Percentiles rank a stretch among this genome's conserved stretches.
Evolutionary conservation across 345 rosid species (phyloP).

Genomic region (Syzygium aromaticum): DNA sequence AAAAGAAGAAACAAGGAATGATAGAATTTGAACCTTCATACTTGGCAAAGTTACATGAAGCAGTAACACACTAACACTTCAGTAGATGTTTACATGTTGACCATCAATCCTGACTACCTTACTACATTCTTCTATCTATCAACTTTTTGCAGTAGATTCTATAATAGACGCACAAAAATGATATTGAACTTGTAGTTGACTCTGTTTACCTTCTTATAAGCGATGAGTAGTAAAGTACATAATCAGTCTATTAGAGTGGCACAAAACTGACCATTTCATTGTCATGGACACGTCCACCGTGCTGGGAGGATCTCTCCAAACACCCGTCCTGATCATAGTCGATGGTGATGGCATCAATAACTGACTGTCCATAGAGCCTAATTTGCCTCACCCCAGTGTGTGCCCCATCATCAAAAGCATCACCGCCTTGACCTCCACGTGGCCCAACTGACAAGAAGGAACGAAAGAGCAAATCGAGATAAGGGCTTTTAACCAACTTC

Average conservation of each 20-base stretch:
- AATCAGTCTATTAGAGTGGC: not conserved
- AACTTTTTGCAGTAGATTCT: not conserved
- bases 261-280: not conserved
- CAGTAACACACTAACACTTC: too few relatives aligned
- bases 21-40: too few relatives aligned
- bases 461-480: not conserved
- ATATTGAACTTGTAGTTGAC: not conserved
- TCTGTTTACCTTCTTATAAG: not conserved
- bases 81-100: too few relatives aligned
- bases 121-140: not conserved
- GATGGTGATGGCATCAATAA: not conserved
- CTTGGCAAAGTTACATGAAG: too few relatives aligned
- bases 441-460: not conserved
- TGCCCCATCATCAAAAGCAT: not conserved
- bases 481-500: not conserved
- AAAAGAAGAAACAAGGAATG: too few relatives aligned
- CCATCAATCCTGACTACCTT: too few relatives aligned
- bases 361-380: not conserved
- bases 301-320: not conserved
- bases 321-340: slow-evolving; percentile 1
- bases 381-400: not conserved
- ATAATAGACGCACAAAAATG: not conserved
- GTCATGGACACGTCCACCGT: not conserved
- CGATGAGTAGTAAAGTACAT: not conserved
- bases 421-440: not conserved